These are phyloP conservation scores for Trichocomaceae sp. DNA, from an alignment of 2,329 filamentous ascomycete species.

Conservation along the genomic window DNA sequence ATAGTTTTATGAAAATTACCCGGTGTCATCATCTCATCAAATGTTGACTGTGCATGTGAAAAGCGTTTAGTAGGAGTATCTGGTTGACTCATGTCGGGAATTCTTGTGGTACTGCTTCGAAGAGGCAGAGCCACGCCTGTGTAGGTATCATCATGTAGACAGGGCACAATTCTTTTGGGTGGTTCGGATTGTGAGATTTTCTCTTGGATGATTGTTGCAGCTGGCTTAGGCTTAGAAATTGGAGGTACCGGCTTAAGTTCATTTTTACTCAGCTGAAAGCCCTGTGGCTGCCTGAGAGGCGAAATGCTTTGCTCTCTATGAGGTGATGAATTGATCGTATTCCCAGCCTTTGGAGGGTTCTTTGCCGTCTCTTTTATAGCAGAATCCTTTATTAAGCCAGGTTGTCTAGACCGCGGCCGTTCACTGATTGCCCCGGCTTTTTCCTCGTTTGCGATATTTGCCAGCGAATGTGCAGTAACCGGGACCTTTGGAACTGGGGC, in stretches of 20 bases:
- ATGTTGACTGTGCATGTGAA: constrained; percentile 19
- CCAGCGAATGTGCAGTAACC: constrained; percentile 4
- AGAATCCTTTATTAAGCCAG: neutral
- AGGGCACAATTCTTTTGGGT: neutral
- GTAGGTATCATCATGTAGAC: neutral
- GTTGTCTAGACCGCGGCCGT: neutral
- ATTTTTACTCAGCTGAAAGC: constrained; percentile 5
- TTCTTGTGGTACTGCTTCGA: neutral
- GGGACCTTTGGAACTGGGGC: constrained; percentile 18
- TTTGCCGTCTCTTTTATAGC: neutral
- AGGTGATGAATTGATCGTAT: neutral
- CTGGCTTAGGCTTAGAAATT: constrained; percentile 5
- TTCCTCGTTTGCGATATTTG: constrained; percentile 8
- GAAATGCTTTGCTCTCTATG: neutral
- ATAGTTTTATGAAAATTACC: neutral
- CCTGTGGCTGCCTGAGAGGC: neutral
- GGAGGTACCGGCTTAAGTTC: constrained; percentile 2
- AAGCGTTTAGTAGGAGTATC: constrained; percentile 4
- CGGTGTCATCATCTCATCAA: constrained; percentile 15
- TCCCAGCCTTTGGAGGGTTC: neutral
- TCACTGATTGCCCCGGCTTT: neutral
- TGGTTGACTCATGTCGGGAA: constrained; percentile 1
- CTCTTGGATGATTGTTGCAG: neutral
- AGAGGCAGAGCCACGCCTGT: neutral
- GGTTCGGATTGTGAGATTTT: neutral